A percentile compares a stretch with the other conserved stretches of the same genome.
phyloP scores from a whole-genome alignment of 257 asterid genomes.

The Solanum peruvianum region DNA sequence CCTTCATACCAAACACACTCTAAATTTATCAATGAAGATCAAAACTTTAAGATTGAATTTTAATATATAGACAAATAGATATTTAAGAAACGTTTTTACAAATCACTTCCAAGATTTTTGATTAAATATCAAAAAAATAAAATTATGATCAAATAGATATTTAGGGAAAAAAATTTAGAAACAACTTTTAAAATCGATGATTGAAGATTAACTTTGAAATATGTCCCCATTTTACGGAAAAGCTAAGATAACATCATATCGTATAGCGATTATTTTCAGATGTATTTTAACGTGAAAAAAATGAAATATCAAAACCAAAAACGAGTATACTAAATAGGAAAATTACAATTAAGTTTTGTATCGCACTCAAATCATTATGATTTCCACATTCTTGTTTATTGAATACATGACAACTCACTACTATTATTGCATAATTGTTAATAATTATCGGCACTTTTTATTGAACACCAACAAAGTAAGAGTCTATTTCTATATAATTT shows the following conservation, averaged over 20 bases:
- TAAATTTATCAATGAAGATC: neutral
- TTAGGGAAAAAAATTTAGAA: neutral
- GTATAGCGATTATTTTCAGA: neutral
- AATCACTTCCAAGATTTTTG: neutral
- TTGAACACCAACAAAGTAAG: too few relatives aligned
- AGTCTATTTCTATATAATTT: too few relatives aligned
- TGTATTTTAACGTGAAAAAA: neutral
- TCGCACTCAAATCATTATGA: neutral
- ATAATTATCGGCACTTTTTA: too few relatives aligned
- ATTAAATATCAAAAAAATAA: too few relatives aligned
- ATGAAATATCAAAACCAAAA: too few relatives aligned
- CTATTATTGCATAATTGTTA: neutral
- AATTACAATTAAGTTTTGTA: neutral
- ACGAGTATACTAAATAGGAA: neutral
- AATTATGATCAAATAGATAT: neutral
- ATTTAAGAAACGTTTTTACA: neutral
- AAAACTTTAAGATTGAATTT: neutral
- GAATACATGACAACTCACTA: neutral
- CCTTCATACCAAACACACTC: too few relatives aligned
- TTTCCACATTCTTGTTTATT: neutral
- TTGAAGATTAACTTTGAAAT: too few relatives aligned
- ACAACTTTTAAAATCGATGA: too few relatives aligned
- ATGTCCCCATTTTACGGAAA: neutral
- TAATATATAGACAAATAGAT: too few relatives aligned
- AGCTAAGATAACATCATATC: neutral